These are phyloP conservation scores for Scedosporium minutisporum DNA, from an alignment of 2,329 filamentous ascomycete species.

Conservation along the genomic window DNA sequence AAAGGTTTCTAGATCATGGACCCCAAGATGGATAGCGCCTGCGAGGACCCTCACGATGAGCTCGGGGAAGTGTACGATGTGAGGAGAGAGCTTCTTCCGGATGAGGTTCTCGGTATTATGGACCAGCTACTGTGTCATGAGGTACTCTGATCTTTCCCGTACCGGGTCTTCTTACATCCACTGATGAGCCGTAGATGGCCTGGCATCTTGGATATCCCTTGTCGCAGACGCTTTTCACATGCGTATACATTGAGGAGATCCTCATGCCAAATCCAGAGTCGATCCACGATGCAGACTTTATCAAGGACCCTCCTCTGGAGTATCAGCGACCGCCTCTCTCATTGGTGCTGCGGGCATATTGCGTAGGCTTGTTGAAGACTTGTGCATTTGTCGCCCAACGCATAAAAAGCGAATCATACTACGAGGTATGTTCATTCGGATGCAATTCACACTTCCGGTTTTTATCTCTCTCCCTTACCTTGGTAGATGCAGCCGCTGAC, in stretches of 20 bases:
- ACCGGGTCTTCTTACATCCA: neutral
- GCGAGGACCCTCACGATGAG: constrained; percentile 66
- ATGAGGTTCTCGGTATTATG: constrained; percentile 85
- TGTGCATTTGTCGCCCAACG: constrained; percentile 70
- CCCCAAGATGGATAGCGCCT: constrained; percentile 96
- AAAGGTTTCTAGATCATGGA: constrained; percentile 73
- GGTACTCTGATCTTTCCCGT: constrained; percentile 33
- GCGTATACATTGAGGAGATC: constrained; percentile 77
- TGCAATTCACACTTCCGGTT: neutral
- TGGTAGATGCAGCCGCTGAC: no score
- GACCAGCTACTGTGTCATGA: constrained; percentile 87
- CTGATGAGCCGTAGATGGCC: constrained; percentile 54
- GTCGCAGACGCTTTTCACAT: constrained; percentile 90
- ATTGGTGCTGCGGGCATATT: constrained; percentile 72
- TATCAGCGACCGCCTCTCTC: constrained; percentile 37
- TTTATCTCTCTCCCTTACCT: neutral
- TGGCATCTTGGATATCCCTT: constrained; percentile 96
- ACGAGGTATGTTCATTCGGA: constrained; percentile 52
- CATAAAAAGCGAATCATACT: constrained; percentile 77
- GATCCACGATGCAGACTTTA: constrained; percentile 58
- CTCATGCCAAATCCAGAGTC: constrained; percentile 58
- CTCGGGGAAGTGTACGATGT: constrained; percentile 78
- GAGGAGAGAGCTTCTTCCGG: constrained; percentile 54
- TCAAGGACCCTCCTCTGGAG: constrained; percentile 21
- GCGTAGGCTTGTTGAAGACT: constrained; percentile 71